Evolutionary conservation across 805 yeast genomes (phyloP).

Genomic region (Tetrapisispora arboricola): DNA sequence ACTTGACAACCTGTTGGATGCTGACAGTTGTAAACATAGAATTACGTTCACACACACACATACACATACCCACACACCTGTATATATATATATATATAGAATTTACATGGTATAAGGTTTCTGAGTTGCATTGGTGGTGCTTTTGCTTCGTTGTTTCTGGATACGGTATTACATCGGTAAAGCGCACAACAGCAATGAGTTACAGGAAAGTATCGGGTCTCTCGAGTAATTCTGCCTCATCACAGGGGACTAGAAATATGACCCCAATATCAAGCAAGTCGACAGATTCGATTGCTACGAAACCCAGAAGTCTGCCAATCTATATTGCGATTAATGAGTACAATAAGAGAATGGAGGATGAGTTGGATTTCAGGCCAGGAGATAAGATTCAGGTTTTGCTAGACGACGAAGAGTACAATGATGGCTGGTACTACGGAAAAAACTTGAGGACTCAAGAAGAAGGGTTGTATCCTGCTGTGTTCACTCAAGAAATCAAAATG

Average conservation of each 20-base stretch:
- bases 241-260: neutral
- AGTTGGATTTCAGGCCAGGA: conserved; percentile 66
- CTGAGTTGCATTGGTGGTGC: too few species aligned
- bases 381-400: conserved; percentile 81
- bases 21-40: too few species aligned
- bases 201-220: conserved; percentile 2
- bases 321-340: conserved; percentile 72
- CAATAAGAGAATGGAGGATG: conserved; percentile 80
- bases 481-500: conserved; percentile 47
- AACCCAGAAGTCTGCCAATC: conserved; percentile 12
- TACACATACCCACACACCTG: too few species aligned
- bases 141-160: too few species aligned
- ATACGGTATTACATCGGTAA: too few species aligned
- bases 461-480: conserved; percentile 84
- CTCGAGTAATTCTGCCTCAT: neutral
- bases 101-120: too few species aligned
- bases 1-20: too few species aligned
- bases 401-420: conserved; percentile 87
- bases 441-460: conserved; percentile 60
- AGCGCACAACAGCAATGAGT: neutral
- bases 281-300: neutral
- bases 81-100: too few species aligned
- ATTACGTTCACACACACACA: too few species aligned
- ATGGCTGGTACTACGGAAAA: conserved; percentile 93
- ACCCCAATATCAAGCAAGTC: neutral